These are phyloP conservation scores for Colletotrichum sp. DNA, from an alignment of 2,329 filamentous ascomycete species.

Conservation along the genomic window DNA sequence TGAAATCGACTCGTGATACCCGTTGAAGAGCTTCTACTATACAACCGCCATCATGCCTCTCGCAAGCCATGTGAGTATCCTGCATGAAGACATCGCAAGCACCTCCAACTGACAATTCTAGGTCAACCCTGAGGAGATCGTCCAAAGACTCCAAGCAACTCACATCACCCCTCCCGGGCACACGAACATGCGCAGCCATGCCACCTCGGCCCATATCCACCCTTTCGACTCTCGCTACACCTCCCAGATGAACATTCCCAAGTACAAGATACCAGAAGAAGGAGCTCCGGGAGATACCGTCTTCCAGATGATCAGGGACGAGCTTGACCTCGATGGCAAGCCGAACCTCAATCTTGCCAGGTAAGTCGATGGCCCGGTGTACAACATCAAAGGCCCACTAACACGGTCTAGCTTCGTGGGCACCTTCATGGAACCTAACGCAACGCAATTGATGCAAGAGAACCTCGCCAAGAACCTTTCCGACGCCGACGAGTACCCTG, in stretches of 20 bases:
- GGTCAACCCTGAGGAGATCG: slow-evolving; percentile 61
- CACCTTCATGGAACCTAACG: slow-evolving; percentile 74
- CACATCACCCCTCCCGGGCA: slow-evolving; percentile 40
- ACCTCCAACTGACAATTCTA: neutral
- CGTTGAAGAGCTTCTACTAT: neutral
- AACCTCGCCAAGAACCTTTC: slow-evolving; percentile 75
- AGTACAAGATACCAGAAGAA: slow-evolving; percentile 62
- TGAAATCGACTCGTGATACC: neutral
- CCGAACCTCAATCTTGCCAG: slow-evolving; percentile 72
- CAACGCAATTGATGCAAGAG: slow-evolving; percentile 68
- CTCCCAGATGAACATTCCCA: slow-evolving; percentile 56
- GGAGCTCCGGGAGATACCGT: slow-evolving; percentile 67
- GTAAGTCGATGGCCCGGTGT: slow-evolving; percentile 28
- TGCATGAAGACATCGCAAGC: neutral
- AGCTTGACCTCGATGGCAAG: slow-evolving; percentile 68
- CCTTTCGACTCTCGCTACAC: slow-evolving; percentile 65
- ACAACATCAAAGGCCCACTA: neutral
- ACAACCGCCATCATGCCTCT: slow-evolving; percentile 16
- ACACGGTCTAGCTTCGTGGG: slow-evolving; percentile 62
- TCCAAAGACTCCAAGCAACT: slow-evolving; percentile 54
- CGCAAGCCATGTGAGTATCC: slow-evolving; percentile 13
- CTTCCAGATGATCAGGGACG: slow-evolving; percentile 68
- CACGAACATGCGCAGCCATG: slow-evolving; percentile 39
- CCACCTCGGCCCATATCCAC: slow-evolving; percentile 55
- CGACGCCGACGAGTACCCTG: slow-evolving; percentile 72